Conservation (phyloP, 1,284 basidiomycete species). For the Earliella scabrosa region DNA sequence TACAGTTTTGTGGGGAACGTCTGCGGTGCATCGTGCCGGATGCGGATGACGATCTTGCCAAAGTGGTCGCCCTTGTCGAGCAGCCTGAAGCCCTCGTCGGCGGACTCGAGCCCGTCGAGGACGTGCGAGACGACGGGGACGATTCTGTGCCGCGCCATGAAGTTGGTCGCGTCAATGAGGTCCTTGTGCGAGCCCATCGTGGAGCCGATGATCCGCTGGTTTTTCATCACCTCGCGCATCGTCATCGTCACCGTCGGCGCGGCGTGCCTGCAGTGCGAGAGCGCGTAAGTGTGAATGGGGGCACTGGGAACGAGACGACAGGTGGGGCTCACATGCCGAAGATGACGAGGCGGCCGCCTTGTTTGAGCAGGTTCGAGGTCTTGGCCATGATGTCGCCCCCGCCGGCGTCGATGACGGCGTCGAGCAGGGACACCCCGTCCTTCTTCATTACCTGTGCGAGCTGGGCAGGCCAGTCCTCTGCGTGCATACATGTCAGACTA, state of each 20-base stretch:
- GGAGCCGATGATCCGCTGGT: slow-evolving; percentile 77
- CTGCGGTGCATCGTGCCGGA: slow-evolving; percentile 26
- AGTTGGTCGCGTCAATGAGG: slow-evolving; percentile 72
- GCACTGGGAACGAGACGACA: not conserved
- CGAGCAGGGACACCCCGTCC: slow-evolving; percentile 47
- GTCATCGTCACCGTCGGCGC: slow-evolving; percentile 66
- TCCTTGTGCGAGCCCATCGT: slow-evolving; percentile 88
- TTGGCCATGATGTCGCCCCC: slow-evolving; percentile 78
- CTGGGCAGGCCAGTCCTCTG: slow-evolving; percentile 68
- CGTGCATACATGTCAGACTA: not conserved
- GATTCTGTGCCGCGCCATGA: slow-evolving; percentile 71
- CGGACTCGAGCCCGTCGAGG: slow-evolving; percentile 65
- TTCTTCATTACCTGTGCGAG: slow-evolving; percentile 55
- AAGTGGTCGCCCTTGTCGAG: slow-evolving; percentile 69
- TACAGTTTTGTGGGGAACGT: slow-evolving; percentile 14
- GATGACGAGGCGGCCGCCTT: slow-evolving; percentile 75
- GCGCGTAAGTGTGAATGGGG: not conserved
- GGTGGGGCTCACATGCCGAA: slow-evolving; percentile 71
- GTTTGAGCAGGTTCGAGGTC: slow-evolving; percentile 61
- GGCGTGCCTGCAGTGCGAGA: slow-evolving; percentile 79
- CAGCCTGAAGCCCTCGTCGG: slow-evolving; percentile 73
- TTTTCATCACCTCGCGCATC: slow-evolving; percentile 82
- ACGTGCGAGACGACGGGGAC: slow-evolving; percentile 78
- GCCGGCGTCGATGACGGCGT: slow-evolving; percentile 81
- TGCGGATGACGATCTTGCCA: slow-evolving; percentile 73